Evolutionary conservation across 2,329 filamentous ascomycete genomes (phyloP).

Genomic region (Verticillium nubilum): DNA sequence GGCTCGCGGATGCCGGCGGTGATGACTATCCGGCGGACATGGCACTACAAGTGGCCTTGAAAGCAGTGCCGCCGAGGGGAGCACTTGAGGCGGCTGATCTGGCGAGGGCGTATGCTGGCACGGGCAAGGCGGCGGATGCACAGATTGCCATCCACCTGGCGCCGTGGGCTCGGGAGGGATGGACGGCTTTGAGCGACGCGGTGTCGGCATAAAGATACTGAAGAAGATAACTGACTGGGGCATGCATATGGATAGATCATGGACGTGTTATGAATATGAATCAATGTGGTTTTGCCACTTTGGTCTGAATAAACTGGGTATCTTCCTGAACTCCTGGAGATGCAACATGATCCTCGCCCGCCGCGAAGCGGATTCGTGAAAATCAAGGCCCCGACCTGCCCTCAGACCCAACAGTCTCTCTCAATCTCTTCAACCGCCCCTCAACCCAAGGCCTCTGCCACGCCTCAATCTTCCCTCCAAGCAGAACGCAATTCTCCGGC

Average conservation of each 20-base stretch:
- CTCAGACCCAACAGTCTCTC: constrained; percentile 46
- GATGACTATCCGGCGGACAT: constrained; percentile 61
- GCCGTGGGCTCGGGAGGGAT: constrained; percentile 68
- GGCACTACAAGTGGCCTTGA: constrained; percentile 72
- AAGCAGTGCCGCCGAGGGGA: constrained; percentile 68
- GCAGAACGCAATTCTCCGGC: constrained; percentile 57
- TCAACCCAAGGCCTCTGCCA: constrained; percentile 76
- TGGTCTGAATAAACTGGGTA: neutral
- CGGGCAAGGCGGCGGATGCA: constrained; percentile 65
- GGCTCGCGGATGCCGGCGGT: constrained; percentile 58
- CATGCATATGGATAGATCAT: neutral
- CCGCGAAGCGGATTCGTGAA: no score
- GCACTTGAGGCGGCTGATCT: constrained; percentile 64
- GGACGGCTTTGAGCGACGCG: constrained; percentile 49
- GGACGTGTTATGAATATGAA: neutral
- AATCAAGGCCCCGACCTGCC: neutral
- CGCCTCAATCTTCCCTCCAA: constrained; percentile 84
- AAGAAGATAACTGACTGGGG: neutral
- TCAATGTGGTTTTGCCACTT: neutral
- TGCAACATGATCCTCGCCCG: neutral
- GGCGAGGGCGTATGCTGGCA: constrained; percentile 68
- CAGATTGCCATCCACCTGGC: constrained; percentile 74
- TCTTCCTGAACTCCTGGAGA: neutral
- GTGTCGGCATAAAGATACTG: constrained; percentile 16
- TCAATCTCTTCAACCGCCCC: constrained; percentile 63